phyloP scores from a whole-genome alignment of 768 basidiomycete species.

The Phlebiopsis flavidoalba region DNA sequence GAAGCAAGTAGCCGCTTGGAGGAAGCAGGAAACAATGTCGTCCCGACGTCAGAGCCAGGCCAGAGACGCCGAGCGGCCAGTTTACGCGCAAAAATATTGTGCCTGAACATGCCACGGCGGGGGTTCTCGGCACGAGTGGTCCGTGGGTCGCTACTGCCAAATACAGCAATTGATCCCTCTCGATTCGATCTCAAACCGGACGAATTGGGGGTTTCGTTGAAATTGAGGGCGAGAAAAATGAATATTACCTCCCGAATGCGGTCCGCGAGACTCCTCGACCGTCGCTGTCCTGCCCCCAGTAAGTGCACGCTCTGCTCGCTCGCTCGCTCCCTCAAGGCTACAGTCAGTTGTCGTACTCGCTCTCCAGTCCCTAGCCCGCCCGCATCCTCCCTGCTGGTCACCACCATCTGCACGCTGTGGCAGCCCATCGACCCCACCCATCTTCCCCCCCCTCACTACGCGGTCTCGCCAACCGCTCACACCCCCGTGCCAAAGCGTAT shows the following conservation, averaged over 20 bases:
- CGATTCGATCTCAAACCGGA: background rate
- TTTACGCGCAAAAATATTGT: background rate
- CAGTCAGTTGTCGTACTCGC: background rate
- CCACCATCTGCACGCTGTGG: no score
- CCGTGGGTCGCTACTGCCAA: background rate
- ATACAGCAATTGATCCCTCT: background rate
- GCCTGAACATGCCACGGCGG: background rate
- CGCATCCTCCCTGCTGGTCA: background rate
- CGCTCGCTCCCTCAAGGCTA: background rate
- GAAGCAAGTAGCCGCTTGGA: no score
- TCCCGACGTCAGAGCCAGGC: no score
- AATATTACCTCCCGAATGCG: conserved; percentile 13
- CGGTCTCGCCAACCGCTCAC: background rate
- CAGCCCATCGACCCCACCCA: background rate
- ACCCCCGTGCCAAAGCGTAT: conserved; percentile 2
- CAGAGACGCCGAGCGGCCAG: background rate
- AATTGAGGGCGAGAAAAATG: conserved; percentile 6
- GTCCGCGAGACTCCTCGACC: conserved; percentile 11
- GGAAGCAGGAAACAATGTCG: no score
- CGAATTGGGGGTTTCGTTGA: background rate
- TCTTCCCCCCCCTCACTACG: background rate
- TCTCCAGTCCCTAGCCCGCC: background rate
- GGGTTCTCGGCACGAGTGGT: background rate
- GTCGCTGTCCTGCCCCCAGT: conserved; percentile 10
- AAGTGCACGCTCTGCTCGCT: conserved; percentile 5